Base-by-base conservation (phyloP, 805 yeast species). In the Suhomyces sp. region DNA sequence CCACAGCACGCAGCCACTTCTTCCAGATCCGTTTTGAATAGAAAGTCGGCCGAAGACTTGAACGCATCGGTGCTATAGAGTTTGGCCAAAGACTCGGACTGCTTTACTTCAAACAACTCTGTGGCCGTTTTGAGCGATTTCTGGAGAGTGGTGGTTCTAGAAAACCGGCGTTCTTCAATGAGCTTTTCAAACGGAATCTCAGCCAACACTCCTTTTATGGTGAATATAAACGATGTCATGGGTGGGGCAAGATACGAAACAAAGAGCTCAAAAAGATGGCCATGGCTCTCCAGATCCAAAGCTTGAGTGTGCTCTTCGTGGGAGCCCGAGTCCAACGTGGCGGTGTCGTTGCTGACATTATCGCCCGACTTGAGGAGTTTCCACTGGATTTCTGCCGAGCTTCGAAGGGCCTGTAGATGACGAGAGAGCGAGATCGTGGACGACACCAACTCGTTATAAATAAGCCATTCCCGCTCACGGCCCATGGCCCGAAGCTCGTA, bases 1-100 rank as follows among this genome's bases (percentile, higher is more conserved):
- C 92, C 93, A 71, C 94, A 88, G 46, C 88, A 81, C 0, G 96
- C 96, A 1, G 92, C 88, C 3, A 88, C 87, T 58, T 87, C 91
- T 68, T 88, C 96, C 59, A 86, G 87, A 54, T 84, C 86, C 1
- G 86, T 76, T 54, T 76, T 80, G 41, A 76, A 63, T 61, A 70
- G 41, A 60, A 76, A 60, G 47, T 69, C 61, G 54, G 62, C 53
- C 2, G 67, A 53, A 24, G 55, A 45, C 41, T 71, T 70, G n/a
- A 85, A 85, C 6, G 81, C 70, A 4, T 78, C 78, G 60, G 84
- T 83, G 2, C 74, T 68, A 60, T 89, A 88, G 13, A 88, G 67
- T 56, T 74, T 77, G 36, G 76, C 76, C 51, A 88, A 78, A 0
- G 93, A 83, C 47, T 71, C 72, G 0, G 70, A 69, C 51, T 90